These are phyloP conservation scores for Polychaeton citri DNA, from an alignment of 2,329 filamentous ascomycete genomes.

Conservation along the genomic window DNA sequence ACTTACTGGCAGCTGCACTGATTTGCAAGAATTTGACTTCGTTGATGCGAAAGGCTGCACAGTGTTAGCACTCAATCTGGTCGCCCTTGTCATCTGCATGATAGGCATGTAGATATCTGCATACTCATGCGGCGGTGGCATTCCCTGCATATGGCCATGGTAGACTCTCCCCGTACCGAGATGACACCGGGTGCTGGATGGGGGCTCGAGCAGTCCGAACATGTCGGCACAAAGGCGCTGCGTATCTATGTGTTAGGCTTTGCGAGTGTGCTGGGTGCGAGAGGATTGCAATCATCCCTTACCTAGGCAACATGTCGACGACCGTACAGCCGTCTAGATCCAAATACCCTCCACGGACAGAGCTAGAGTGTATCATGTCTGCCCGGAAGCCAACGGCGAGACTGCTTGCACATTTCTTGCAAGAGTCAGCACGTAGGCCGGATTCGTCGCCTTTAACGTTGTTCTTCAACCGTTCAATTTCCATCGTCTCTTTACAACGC, in stretches of 20 bases:
- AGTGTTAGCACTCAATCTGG: neutral
- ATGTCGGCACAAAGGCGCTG: conserved; percentile 68
- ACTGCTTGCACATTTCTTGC: conserved; percentile 41
- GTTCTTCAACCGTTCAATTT: conserved; percentile 53
- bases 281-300: conserved; percentile 4
- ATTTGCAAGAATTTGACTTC: conserved; percentile 67
- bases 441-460: conserved; percentile 29
- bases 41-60: conserved; percentile 54
- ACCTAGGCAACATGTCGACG: conserved; percentile 62
- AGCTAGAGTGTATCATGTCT: conserved; percentile 60
- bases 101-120: conserved; percentile 6
- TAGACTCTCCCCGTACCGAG: conserved; percentile 59
- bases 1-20: conserved; percentile 33
- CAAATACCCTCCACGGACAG: conserved; percentile 63
- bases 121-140: conserved; percentile 66
- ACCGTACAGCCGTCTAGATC: conserved; percentile 63
- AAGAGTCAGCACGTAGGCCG: conserved; percentile 33
- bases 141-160: conserved; percentile 61
- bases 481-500: conserved; percentile 61
- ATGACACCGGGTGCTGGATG: conserved; percentile 50
- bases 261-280: neutral
- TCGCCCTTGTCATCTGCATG: neutral
- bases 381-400: conserved; percentile 39
- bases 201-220: conserved; percentile 58
- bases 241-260: neutral